Percentiles rank a stretch among this genome's conserved stretches.
Conservation (phyloP, 1,284 basidiomycete genomes). For the Ceratobasidium sp. region DNA sequence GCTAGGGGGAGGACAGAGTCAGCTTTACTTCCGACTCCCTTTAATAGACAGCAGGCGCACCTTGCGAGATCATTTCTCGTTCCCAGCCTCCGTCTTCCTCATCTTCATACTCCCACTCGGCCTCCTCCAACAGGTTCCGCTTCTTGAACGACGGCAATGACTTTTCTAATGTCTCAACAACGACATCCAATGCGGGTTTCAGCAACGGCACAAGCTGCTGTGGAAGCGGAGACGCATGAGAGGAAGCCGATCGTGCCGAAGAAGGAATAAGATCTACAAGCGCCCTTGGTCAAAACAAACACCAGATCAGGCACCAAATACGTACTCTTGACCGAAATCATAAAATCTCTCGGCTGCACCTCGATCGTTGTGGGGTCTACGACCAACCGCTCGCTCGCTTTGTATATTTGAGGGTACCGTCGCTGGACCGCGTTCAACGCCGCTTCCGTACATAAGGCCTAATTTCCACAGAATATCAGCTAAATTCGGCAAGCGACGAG, state of each 20-base stretch:
- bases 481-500: conserved; percentile 29
- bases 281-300: conserved; percentile 38
- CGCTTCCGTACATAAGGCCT: conserved; percentile 96
- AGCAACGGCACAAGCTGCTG: conserved; percentile 87
- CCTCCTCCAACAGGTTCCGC: conserved; percentile 88
- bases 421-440: conserved; percentile 97
- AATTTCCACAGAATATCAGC: conserved; percentile 28
- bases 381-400: conserved; percentile 85
- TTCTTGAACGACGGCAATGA: conserved; percentile 80
- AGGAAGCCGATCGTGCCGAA: conserved; percentile 89
- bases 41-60: conserved; percentile 60
- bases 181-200: conserved; percentile 71
- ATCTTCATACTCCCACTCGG: conserved; percentile 86
- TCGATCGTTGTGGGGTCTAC: conserved; percentile 88
- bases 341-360: conserved; percentile 92
- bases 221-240: conserved; percentile 86
- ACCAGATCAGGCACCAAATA: conserved; percentile 48
- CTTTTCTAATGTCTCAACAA: conserved; percentile 74
- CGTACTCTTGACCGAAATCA: conserved; percentile 96
- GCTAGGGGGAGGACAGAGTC: conserved; percentile 61
- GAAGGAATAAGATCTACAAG: conserved; percentile 88
- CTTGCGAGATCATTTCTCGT: conserved; percentile 86
- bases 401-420: conserved; percentile 97
- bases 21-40: conserved; percentile 40
- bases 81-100: conserved; percentile 77